Conservation (phyloP, 495 filamentous ascomycete genomes). For the Lasiosphaeria ovina region DNA sequence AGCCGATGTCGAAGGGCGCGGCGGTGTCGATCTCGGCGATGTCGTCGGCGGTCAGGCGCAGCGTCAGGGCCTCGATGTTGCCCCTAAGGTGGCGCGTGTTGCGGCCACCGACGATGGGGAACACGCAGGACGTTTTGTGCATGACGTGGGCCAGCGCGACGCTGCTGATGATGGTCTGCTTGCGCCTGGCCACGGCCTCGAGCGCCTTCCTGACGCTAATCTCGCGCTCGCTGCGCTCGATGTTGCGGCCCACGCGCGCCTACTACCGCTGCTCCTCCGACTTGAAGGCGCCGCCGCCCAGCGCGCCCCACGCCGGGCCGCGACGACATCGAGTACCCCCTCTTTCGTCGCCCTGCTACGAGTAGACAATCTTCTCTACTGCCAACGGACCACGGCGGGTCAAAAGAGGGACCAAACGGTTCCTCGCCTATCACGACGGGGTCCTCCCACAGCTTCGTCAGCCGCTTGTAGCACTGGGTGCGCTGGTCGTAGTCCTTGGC, state of each 20-base stretch:
- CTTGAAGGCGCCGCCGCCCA: conserved; percentile 65
- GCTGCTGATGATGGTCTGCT: conserved; percentile 51
- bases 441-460: conserved; percentile 68
- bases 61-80: conserved; percentile 63
- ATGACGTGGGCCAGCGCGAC: conserved; percentile 74
- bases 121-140: conserved; percentile 71
- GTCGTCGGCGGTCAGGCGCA: conserved; percentile 59
- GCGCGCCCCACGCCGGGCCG: conserved; percentile 63
- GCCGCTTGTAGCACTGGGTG: conserved; percentile 83
- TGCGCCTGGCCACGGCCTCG: conserved; percentile 56
- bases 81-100: conserved; percentile 60
- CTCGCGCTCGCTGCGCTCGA: conserved; percentile 29
- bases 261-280: conserved; percentile 43
- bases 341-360: too few species aligned
- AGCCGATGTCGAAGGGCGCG: conserved; percentile 60
- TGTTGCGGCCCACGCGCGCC: conserved; percentile 25
- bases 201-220: conserved; percentile 55
- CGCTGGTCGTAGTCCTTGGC: conserved; percentile 61
- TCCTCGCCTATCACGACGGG: too few species aligned
- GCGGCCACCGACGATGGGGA: conserved; percentile 67
- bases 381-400: too few species aligned
- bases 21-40: conserved; percentile 64
- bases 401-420: too few species aligned
- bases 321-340: too few species aligned
- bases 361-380: too few species aligned